phyloP scores from a whole-genome alignment of 106 monocot genomes.

The Chionographis japonica region DNA sequence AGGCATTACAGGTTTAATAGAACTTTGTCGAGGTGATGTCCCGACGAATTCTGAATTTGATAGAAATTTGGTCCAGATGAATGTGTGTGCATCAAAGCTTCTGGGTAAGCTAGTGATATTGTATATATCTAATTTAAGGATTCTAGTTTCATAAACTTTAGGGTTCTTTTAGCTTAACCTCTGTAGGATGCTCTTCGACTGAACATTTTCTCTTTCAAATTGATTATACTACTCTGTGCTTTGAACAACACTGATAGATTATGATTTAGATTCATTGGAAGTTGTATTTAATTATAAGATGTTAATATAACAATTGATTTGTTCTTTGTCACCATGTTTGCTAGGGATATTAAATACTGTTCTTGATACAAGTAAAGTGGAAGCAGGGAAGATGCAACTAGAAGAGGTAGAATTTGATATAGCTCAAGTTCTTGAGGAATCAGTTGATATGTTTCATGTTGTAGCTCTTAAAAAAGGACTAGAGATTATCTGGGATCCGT shows the following conservation, averaged over 20 bases:
- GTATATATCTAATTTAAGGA: no score
- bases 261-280: no score
- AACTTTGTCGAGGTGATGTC: conserved; percentile 34
- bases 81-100: conserved; percentile 50
- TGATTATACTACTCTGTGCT: no score
- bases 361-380: conserved; percentile 86
- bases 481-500: conserved; percentile 95
- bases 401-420: conserved; percentile 79
- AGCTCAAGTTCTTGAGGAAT: conserved; percentile 68
- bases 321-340: background rate
- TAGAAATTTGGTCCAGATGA: conserved; percentile 58
- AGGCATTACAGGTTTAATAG: conserved; percentile 56
- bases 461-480: conserved; percentile 61
- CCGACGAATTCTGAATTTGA: conserved; percentile 23
- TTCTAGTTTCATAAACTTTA: background rate
- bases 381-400: conserved; percentile 85
- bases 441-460: conserved; percentile 61
- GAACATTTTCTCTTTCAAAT: no score
- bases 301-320: background rate
- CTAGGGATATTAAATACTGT: conserved; percentile 82
- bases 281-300: no score
- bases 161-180: conserved; percentile 5
- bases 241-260: no score
- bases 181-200: no score
- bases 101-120: conserved; percentile 21